Conservation (phyloP, 2,329 filamentous ascomycete genomes). For the Diplodia sapinea region DNA sequence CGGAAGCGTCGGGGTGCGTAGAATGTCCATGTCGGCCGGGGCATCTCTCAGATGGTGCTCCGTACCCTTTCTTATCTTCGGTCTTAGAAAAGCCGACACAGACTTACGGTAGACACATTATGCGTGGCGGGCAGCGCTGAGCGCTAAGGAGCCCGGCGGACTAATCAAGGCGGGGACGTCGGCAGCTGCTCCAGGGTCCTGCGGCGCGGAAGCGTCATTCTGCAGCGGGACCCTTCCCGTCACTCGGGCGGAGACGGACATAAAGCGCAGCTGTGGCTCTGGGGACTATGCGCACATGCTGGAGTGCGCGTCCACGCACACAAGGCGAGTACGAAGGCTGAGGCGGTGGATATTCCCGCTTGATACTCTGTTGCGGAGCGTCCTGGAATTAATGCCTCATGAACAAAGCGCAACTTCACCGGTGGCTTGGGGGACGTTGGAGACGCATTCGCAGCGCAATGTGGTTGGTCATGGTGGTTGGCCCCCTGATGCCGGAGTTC, state of each 20-base stretch:
- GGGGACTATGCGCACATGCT: slow-evolving; percentile 16
- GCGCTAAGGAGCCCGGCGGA: neutral
- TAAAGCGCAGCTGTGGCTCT: slow-evolving; percentile 13
- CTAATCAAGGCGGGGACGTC: neutral
- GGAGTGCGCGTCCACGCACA: neutral
- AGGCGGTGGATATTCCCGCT: neutral
- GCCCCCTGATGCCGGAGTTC: slow-evolving; percentile 11
- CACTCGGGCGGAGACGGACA: slow-evolving; percentile 10
- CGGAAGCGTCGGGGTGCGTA: slow-evolving; percentile 2
- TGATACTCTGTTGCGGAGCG: neutral
- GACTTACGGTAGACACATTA: slow-evolving; percentile 1
- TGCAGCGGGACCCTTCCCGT: neutral
- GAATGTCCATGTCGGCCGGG: neutral
- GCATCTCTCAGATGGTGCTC: neutral
- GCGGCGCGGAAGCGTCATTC: neutral
- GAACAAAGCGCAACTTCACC: slow-evolving; percentile 17
- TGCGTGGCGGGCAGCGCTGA: neutral
- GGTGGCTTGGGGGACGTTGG: neutral
- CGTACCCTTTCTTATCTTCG: slow-evolving; percentile 8
- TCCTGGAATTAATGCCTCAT: slow-evolving; percentile 11
- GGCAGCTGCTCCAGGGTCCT: neutral
- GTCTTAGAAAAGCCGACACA: slow-evolving; percentile 2
- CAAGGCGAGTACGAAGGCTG: neutral
- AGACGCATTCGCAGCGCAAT: neutral
- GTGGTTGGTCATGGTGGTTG: slow-evolving; percentile 9